Evolutionary conservation across 2,329 filamentous ascomycete genomes (phyloP).

Genomic region (Aureobasidium vineae): DNA sequence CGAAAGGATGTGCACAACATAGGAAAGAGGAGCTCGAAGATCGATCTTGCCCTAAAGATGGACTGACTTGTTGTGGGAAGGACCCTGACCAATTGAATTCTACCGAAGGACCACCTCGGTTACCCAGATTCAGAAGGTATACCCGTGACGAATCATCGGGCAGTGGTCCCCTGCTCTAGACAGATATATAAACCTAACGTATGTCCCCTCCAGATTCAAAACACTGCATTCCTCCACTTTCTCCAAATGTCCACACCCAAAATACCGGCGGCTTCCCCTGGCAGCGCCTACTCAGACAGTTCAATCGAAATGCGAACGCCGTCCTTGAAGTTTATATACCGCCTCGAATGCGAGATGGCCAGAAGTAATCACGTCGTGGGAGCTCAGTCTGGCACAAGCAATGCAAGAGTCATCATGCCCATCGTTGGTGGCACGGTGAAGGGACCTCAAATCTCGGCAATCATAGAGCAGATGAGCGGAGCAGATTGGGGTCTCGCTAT

Average conservation of each 20-base stretch:
- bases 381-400: constrained; percentile 26
- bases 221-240: neutral
- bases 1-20: neutral
- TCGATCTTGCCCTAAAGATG: neutral
- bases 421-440: constrained; percentile 31
- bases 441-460: constrained; percentile 30
- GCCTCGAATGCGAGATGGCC: constrained; percentile 32
- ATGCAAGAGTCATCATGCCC: constrained; percentile 31
- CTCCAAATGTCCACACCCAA: neutral
- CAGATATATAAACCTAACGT: neutral
- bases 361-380: constrained; percentile 30
- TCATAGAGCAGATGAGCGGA: constrained; percentile 31
- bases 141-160: neutral
- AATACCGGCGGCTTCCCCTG: neutral
- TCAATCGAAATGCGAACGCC: constrained; percentile 29
- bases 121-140: neutral
- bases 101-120: constrained; percentile 11
- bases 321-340: constrained; percentile 32
- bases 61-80: neutral
- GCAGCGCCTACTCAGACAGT: neutral
- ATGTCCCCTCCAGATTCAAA: neutral
- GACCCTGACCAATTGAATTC: neutral
- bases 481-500: constrained; percentile 32
- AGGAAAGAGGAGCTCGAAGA: neutral
- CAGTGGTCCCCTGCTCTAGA: neutral